Base-by-base conservation (phyloP, 2,329 filamentous ascomycete genomes). In the Ophidiomyces ophidiicola region DNA sequence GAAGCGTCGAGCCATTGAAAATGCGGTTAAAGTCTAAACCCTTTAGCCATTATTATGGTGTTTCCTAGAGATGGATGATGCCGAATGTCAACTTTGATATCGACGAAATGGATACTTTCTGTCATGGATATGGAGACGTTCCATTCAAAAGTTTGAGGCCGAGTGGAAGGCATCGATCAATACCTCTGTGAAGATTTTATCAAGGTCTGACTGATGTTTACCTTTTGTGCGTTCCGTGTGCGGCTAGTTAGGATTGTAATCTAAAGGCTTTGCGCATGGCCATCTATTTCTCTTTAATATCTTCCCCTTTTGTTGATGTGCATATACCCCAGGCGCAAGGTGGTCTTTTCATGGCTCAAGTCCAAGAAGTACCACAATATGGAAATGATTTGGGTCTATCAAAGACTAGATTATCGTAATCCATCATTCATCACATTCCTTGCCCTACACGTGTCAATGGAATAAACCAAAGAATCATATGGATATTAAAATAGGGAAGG, bases 11-110 rank as follows among this genome's bases (percentile, higher is more conserved):
- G 86, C 87, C 62, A 61, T 90, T 50, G 90, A 96, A 71, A 70
- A 69, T 61, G 87, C 90, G 64, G 86, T 94, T 78, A 96, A 96
- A 82, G 92, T 98, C 72, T 98, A 92, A 74, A 60, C 21, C 10
- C 18, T n/a, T 28, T 12, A 6, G 3, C 6, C n/a, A 10, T 32
- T 20, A 15, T 11, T 4, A 14, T 39, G 14, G 3, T 20, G 32
- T 33, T 20, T 21, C 10, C 14, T 14, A n/a, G n/a, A n/a, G n/a
- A n/a, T n/a, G n/a, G n/a, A n/a, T n/a, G n/a, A n/a, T n/a, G n/a
- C n/a, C n/a, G n/a, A n/a, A n/a, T n/a, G n/a, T n/a, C n/a, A n/a
- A n/a, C n/a, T n/a, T n/a, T n/a, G n/a, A n/a, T n/a, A n/a, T n/a
- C 7, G 3, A 15, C 15, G 30, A 18, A 18, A 39, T 28, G 15